Base-by-base conservation (phyloP, 1,284 basidiomycete species). In the Phellinidium pouzarii region DNA sequence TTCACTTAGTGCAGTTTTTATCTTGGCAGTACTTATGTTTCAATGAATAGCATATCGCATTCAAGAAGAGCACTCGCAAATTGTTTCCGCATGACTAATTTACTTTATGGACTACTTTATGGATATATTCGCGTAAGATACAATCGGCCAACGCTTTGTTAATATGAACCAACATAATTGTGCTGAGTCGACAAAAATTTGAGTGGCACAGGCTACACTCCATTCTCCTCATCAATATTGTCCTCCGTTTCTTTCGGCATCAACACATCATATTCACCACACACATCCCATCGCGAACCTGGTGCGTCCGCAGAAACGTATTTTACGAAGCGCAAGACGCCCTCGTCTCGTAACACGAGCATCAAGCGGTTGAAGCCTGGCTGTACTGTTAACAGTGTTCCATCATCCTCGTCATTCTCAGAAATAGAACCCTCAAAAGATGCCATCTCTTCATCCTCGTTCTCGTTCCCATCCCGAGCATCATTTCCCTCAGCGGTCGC, bases 301-400 rank as follows among this genome's bases (percentile, higher is more conserved):
- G 84, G 80, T 0, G 93, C 93, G 1, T 81, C 79, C 8, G 89
- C 88, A 23, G 86, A 87, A n/a, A 95, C 80, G 61, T 95, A 96
- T 67, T 95, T 96, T 57, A 94, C 90, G 65, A 95, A 96, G 40
- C 81, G 79, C 84, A 98, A 87, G 44, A 99, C 94, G 17, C 89
- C 84, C 60, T 94, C 89, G 68, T 99, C 95, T 19, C 95, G 79
- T 58, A 98, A 71, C 17, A 96, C 95, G 31, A 99, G 77, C 40
- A 94, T 76, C 31, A 99, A 75, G 34, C 87, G 81, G 69, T 98
- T 98, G 73, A 93, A 99, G 7, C 85, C 84, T 0, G 94, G 91
- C 59, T 93, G 88, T 44, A 92, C 84, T 9, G 91, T 94, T 41
- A 98, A 71, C 23, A 99, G 74, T 8, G 94, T 94, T 43, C 84